Evolutionary conservation across 768 basidiomycete species (phyloP), one percentile per base, ranked within the genome.

Genomic region (Pleurotus ostreatus): DNA sequence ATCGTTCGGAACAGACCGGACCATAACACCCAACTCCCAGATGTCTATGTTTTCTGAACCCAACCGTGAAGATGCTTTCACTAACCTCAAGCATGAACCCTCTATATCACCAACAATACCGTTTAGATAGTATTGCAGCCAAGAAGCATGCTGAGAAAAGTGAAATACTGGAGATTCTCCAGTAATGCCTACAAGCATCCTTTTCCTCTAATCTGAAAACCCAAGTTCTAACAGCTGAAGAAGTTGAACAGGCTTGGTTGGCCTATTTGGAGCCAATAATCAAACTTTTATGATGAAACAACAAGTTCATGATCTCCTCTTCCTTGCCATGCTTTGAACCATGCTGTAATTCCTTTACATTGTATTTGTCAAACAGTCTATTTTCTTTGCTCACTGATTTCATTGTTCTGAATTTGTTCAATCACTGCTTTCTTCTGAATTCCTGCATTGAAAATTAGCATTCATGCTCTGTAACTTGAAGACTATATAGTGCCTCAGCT

Each of bases 41-140:
- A 57, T 61, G 20, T 66, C 65, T 16, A 62, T 62, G 12, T 65
- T 62, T 8, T 64, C 65, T 2, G 65, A 65, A 48, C 65, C 65
- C 30, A 34, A 34, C n/a, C 44, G 3, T 47, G 49, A 34, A 9
- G 30, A 34, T 34, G 8, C 30, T 30, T 55, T 54, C 49, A 54
- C 34, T 20, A 23, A 43, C 11, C 12, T 46, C 40, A 66, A 66
- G 53, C 13, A 44, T 3, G 65, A 66, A 47, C 62, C 62, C 3
- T 30, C 46, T 3, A 39, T 56, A 23, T 65, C 63, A 26, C 65
- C 65, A 6, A 43, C 55, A 12, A 57, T 66, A 2, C 60, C 63
- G 5, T 49, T 26, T 12, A 5, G 5, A 15, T 4, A 15, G 12
- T 34, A 34, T 34, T 34, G 30, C 30, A 4, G 30, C 30, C 30